phyloP scores from a whole-genome alignment of 345 rosid genomes.

The Sapria himalayana region DNA sequence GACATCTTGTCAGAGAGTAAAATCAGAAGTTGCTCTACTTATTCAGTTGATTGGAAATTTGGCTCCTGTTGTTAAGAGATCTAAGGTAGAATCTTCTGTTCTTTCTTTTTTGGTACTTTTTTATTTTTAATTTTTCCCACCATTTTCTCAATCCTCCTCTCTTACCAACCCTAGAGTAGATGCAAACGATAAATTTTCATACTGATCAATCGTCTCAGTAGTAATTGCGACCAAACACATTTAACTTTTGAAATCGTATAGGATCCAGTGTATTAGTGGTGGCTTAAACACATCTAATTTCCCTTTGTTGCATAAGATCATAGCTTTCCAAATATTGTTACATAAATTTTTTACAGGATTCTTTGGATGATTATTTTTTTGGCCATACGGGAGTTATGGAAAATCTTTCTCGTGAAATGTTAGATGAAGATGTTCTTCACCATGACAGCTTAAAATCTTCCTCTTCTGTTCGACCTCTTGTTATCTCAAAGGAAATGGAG shows the following conservation, averaged over 20 bases:
- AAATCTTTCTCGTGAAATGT: conserved; percentile 5
- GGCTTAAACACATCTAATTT: no score
- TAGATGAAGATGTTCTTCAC: conserved; percentile 3
- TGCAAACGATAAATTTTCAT: no score
- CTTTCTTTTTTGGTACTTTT: conserved; percentile 1
- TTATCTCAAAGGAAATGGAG: conserved; percentile 28
- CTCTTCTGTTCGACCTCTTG: conserved; percentile 14
- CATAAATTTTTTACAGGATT: conserved; percentile 28
- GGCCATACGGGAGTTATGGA: conserved; percentile 17
- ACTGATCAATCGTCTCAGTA: no score
- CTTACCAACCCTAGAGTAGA: no score
- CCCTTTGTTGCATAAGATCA: no score
- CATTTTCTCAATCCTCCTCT: conserved; percentile 12
- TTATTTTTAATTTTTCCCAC: conserved; percentile 1
- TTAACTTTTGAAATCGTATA: no score
- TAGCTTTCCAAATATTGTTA: no score
- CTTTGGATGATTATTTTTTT: conserved; percentile 44
- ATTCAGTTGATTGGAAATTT: conserved; percentile 31
- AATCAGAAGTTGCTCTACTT: conserved; percentile 22
- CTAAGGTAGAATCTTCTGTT: conserved; percentile 35
- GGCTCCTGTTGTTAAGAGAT: conserved; percentile 26
- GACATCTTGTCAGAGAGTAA: conserved; percentile 33
- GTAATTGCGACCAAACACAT: no score
- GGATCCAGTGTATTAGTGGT: no score
- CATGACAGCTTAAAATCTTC: not conserved